phyloP scores from a whole-genome alignment of 2,329 filamentous ascomycete species.

The Aureobasidium sp. region DNA sequence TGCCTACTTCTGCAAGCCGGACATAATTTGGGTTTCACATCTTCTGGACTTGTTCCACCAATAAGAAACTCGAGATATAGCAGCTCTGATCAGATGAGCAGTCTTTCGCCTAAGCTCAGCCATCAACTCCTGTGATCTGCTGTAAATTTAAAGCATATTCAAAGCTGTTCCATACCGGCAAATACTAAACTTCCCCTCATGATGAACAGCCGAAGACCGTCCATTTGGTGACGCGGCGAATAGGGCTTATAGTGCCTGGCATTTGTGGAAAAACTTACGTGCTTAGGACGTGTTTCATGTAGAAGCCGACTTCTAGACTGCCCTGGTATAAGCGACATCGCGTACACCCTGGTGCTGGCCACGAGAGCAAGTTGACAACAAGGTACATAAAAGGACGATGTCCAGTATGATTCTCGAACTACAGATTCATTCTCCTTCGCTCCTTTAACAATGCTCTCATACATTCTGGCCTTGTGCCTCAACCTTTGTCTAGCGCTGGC shows the following conservation, averaged over 20 bases:
- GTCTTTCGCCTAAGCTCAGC: neutral
- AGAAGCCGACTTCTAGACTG: neutral
- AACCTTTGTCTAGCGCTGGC: slow-evolving; percentile 17
- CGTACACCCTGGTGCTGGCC: neutral
- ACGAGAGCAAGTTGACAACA: no score
- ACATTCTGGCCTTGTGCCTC: slow-evolving; percentile 12
- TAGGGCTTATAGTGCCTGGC: neutral
- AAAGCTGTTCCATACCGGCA: neutral
- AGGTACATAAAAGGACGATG: neutral
- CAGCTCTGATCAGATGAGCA: neutral
- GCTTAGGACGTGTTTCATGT: neutral
- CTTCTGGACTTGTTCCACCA: neutral
- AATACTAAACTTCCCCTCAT: neutral
- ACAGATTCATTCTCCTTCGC: neutral
- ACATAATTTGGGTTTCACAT: no score
- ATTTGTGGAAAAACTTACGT: neutral
- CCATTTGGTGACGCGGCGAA: neutral
- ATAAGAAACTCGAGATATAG: neutral
- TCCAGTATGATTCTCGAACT: neutral
- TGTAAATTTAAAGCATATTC: neutral
- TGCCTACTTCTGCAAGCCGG: no score
- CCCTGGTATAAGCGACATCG: neutral
- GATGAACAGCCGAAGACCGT: neutral
- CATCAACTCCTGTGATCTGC: neutral
- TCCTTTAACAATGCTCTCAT: neutral